A percentile compares a stretch with the other conserved stretches of the same genome.
These are phyloP conservation scores for Solanum hybrid DNA, from an alignment of 305 asterid genomes.

Conservation along the genomic window DNA sequence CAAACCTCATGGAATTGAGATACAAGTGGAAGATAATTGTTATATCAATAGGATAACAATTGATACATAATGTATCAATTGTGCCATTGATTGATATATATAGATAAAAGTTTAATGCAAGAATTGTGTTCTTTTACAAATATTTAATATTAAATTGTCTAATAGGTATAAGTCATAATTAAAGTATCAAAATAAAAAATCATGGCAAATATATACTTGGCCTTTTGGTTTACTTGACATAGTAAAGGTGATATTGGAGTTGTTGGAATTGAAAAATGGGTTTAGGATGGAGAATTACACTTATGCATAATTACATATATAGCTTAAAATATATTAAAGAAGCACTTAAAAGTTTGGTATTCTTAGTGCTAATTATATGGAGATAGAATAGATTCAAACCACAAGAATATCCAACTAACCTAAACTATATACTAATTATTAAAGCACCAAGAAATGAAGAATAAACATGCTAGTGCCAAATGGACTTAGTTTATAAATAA, in stretches of 20 bases:
- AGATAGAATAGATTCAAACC: background rate
- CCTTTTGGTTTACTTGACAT: background rate
- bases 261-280: background rate
- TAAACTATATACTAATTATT: background rate
- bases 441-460: background rate
- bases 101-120: no score
- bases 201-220: background rate
- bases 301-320: background rate
- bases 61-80: no score
- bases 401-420: background rate
- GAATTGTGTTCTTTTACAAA: no score
- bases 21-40: no score
- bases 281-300: background rate
- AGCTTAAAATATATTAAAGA: background rate
- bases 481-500: background rate
- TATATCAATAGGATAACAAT: no score
- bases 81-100: no score
- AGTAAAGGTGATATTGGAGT: background rate
- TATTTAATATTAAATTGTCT: no score
- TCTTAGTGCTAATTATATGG: background rate
- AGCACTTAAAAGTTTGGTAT: background rate
- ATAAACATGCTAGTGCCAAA: background rate
- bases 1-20: no score
- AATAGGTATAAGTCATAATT: background rate
- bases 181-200: background rate